These are phyloP conservation scores for Mariannaea elegans DNA, from an alignment of 2,329 filamentous ascomycete genomes.

Conservation along the genomic window DNA sequence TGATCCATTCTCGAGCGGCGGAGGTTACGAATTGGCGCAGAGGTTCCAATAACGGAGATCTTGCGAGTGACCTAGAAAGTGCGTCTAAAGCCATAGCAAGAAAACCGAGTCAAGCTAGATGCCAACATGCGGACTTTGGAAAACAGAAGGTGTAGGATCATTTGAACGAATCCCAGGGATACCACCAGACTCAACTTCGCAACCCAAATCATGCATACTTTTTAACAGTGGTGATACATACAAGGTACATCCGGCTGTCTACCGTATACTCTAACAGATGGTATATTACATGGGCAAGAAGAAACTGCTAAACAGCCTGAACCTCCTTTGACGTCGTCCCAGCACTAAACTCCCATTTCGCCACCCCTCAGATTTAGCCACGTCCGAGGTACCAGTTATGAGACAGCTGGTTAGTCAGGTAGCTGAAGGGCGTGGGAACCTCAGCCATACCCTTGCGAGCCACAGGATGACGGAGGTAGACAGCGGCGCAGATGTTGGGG, in stretches of 20 bases:
- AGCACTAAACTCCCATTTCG: conserved; percentile 12
- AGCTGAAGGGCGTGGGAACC: conserved; percentile 83
- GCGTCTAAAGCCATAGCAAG: neutral
- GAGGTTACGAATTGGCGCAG: conserved; percentile 1
- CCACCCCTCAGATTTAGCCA: conserved; percentile 59
- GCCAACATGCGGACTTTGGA: no score
- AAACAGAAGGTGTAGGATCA: no score
- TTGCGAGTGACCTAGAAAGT: neutral
- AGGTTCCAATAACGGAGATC: neutral
- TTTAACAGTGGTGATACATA: conserved; percentile 43
- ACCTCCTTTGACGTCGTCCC: conserved; percentile 24
- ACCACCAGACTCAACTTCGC: neutral
- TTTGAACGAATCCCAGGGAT: neutral
- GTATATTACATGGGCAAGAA: conserved; percentile 43
- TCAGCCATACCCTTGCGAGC: conserved; percentile 82
- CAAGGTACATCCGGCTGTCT: conserved; percentile 41
- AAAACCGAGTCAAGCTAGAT: no score
- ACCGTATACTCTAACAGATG: conserved; percentile 43
- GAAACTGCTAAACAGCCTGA: conserved; percentile 33
- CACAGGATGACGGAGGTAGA: conserved; percentile 94
- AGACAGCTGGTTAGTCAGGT: conserved; percentile 77
- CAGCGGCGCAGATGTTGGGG: conserved; percentile 93
- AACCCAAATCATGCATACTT: conserved; percentile 22
- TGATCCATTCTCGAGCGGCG: conserved; percentile 18
- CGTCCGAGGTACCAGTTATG: conserved; percentile 95